These are phyloP conservation scores for Lentinus brumalis DNA, from an alignment of 768 basidiomycete species.

Conservation along the genomic window DNA sequence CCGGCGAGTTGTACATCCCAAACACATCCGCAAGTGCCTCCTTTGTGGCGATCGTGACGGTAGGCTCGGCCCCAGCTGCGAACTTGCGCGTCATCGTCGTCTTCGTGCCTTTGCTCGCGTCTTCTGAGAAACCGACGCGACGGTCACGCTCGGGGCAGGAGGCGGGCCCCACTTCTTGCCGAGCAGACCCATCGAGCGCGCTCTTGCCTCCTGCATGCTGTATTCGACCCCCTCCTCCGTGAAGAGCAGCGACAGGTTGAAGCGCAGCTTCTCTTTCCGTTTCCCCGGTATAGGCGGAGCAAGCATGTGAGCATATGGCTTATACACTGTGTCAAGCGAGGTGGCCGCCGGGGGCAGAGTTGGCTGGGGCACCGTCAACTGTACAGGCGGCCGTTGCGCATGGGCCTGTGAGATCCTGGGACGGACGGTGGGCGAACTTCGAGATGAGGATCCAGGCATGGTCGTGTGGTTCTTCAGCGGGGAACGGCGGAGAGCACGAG, in stretches of 20 bases:
- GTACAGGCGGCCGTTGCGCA: too few species aligned
- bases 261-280: conserved; percentile 70
- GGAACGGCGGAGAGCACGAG: conserved; percentile 33
- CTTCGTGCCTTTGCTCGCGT: conserved; percentile 42
- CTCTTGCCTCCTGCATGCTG: conserved; percentile 81
- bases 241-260: conserved; percentile 69
- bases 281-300: conserved; percentile 68
- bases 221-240: conserved; percentile 82
- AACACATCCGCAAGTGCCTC: conserved; percentile 93
- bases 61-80: conserved; percentile 62
- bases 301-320: conserved; percentile 72
- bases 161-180: conserved; percentile 86
- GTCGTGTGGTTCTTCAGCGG: conserved; percentile 40
- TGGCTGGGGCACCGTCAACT: too few species aligned
- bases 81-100: conserved; percentile 42
- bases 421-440: conserved; percentile 19
- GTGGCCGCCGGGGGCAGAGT: not conserved
- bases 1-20: conserved; percentile 93
- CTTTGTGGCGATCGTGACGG: conserved; percentile 96
- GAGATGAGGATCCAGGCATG: conserved; percentile 35
- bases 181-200: conserved; percentile 77
- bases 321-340: conserved; percentile 26
- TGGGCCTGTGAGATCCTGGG: not conserved
- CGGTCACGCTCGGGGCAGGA: conserved; percentile 37
- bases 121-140: conserved; percentile 63